Percentiles rank a stretch among this genome's conserved stretches.
Evolutionary conservation across 441 rosid genomes (phyloP).

Genomic region (Raphanus hybrid): DNA sequence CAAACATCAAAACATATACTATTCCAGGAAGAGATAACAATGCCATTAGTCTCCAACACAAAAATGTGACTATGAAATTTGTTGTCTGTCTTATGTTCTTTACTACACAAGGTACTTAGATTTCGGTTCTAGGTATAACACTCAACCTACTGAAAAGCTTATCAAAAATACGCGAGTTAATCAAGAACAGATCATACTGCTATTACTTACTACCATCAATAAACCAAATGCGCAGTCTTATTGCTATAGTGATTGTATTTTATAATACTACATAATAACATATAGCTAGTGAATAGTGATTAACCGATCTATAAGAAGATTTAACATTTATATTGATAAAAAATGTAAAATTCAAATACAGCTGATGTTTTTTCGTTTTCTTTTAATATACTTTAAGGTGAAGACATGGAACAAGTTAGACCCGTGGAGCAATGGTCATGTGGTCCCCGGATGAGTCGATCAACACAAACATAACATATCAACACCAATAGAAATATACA

Average conservation of each 20-base stretch:
- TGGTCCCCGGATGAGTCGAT: conserved; percentile 33
- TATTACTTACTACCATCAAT: neutral
- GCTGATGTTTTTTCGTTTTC: neutral
- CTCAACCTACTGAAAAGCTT: neutral
- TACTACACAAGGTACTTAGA: neutral
- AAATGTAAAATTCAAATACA: neutral
- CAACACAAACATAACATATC: conserved; percentile 37
- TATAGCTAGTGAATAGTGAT: neutral
- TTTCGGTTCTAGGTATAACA: conserved; percentile 7
- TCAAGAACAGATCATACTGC: neutral
- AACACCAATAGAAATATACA: conserved; percentile 21
- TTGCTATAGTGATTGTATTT: neutral
- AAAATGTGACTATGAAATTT: conserved; percentile 24
- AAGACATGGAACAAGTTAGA: conserved; percentile 29
- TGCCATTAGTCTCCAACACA: conserved; percentile 37
- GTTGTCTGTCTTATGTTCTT: conserved; percentile 34
- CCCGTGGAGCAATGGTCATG: conserved; percentile 34
- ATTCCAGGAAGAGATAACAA: conserved; percentile 30
- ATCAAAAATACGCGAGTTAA: neutral
- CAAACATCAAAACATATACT: conserved; percentile 40
- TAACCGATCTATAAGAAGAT: neutral
- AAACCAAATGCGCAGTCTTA: neutral
- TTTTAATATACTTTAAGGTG: neutral
- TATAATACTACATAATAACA: neutral
- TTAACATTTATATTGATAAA: conserved; percentile 4